Evolutionary conservation across 805 yeast genomes (phyloP), one percentile per base, ranked within the genome.

Genomic region (Lipomyces yamadae): DNA sequence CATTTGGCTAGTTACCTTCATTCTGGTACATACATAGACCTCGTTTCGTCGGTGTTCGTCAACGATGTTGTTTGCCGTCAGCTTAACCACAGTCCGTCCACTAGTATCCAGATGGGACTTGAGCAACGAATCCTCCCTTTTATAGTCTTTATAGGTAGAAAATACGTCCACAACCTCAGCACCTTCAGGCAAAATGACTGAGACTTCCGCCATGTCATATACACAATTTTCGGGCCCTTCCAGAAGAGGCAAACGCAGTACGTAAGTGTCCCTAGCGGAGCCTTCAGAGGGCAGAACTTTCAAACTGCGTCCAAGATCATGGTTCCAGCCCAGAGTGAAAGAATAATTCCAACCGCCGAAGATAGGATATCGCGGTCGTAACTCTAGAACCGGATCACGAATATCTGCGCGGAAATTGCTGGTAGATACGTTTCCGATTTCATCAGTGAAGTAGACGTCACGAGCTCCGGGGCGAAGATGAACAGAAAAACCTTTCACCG

Each of bases 291-390:
- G 24, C 2, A 56, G 5, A 52, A 52, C 55, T 33, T 32, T 52
- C 58, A 61, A 18, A 71, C 83, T 88, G 56, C 85, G 79, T 15
- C 79, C 74, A 54, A 93, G 78, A 29, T 82, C 79, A 70, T 86
- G 84, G 60, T 88, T 85, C 97, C 97, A 95, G n/a, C 98, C 98
- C 72, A 94, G 78, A 30, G 98, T 95, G 82, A 91, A 95, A 79
- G 94, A 92, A 79, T 92, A 94, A 74, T 88, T 84, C 99, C 99
- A 95, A 55, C 93, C 96, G 59, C 99, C 99, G 78, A 91, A 90
- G 5, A 95, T 77, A n/a, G 99, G 99, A 81, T 82, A 95, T 77
- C 99, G 85, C 64, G 98, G 98, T 74, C 84, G 85, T 70, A 95
- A 77, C 45, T 88, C 80, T 58, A 91, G 79, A 67, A 79, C 78